Evolutionary conservation across 805 yeast genomes (phyloP).

Genomic region (Candida namnaoensis): DNA sequence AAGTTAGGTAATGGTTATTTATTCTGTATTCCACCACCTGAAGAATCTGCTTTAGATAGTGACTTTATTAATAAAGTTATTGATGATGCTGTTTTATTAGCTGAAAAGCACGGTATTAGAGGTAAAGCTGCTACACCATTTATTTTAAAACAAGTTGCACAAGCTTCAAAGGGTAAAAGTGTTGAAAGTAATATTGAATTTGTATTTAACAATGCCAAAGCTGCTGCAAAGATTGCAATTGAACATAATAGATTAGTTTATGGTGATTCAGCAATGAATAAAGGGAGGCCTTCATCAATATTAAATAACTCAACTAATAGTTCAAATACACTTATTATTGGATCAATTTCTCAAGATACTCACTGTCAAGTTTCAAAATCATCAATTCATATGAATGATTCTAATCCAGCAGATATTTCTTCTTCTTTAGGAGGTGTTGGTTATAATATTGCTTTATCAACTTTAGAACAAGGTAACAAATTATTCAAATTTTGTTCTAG

Average conservation of each 20-base stretch:
- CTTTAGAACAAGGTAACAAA: too few species aligned
- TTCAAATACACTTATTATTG: too few species aligned
- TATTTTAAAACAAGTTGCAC: conserved; percentile 54
- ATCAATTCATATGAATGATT: too few species aligned
- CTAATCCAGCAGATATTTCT: too few species aligned
- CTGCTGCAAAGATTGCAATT: conserved; percentile 61
- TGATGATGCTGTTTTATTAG: conserved; percentile 47
- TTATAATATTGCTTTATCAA: too few species aligned
- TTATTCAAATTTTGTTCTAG: too few species aligned
- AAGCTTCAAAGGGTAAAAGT: conserved; percentile 60
- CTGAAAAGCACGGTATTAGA: conserved; percentile 37
- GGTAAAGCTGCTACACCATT: conserved; percentile 84
- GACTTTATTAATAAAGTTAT: conserved; percentile 47
- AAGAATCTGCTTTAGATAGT: conserved; percentile 46
- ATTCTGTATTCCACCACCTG: conserved; percentile 80
- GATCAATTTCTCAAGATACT: too few species aligned
- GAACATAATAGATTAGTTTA: conserved; percentile 32
- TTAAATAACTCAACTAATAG: too few species aligned
- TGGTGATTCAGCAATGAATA: too few species aligned
- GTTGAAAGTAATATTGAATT: conserved; percentile 65
- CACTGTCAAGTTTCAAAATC: too few species aligned
- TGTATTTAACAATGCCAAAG: conserved; percentile 66
- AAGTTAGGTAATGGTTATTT: conserved; percentile 58
- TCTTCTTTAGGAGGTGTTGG: too few species aligned
- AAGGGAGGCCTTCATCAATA: too few species aligned